A percentile compares a stretch with the other conserved stretches of the same genome.
phyloP scores from a whole-genome alignment of 2,329 filamentous ascomycete species.

The Aureobasidium sp. region DNA sequence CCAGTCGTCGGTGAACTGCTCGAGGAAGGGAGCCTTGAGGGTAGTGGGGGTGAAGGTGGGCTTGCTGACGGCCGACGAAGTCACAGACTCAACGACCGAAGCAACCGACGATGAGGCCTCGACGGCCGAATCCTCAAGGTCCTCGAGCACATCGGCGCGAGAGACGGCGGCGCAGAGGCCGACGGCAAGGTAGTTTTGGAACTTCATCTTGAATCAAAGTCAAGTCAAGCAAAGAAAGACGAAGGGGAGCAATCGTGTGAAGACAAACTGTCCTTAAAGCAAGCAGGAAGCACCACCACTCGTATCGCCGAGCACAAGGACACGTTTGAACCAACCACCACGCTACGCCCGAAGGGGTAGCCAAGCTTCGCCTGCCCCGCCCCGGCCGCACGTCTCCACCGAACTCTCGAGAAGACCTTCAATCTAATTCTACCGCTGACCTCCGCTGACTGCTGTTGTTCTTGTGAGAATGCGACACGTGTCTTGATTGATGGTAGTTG shows the following conservation, averaged over 20 bases:
- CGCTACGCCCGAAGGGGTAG: background rate
- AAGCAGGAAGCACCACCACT: background rate
- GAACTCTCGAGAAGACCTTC: constrained; percentile 1
- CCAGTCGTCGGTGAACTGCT: constrained; percentile 98
- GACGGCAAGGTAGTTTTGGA: constrained; percentile 70
- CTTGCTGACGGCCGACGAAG: constrained; percentile 56
- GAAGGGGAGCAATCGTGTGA: background rate
- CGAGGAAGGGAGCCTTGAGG: constrained; percentile 88
- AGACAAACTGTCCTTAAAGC: constrained; percentile 5
- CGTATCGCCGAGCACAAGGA: constrained; percentile 8
- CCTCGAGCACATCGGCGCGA: constrained; percentile 62
- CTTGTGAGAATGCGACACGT: background rate
- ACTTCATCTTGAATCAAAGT: constrained; percentile 60
- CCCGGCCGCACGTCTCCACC: background rate
- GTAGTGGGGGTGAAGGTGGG: constrained; percentile 87
- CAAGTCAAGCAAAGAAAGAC: constrained; percentile 9
- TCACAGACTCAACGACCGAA: constrained; percentile 44
- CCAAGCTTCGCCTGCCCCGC: constrained; percentile 4
- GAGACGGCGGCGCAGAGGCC: constrained; percentile 64
- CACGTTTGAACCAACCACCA: constrained; percentile 1
- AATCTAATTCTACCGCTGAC: constrained; percentile 1
- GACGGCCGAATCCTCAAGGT: constrained; percentile 48
- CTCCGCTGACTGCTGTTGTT: background rate
- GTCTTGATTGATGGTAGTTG: background rate
- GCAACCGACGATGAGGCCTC: constrained; percentile 37